Evolutionary conservation across 2,329 filamentous ascomycete genomes (phyloP), one percentile per base, ranked within the genome.

Genomic region (Aureobasidium melanogenum): DNA sequence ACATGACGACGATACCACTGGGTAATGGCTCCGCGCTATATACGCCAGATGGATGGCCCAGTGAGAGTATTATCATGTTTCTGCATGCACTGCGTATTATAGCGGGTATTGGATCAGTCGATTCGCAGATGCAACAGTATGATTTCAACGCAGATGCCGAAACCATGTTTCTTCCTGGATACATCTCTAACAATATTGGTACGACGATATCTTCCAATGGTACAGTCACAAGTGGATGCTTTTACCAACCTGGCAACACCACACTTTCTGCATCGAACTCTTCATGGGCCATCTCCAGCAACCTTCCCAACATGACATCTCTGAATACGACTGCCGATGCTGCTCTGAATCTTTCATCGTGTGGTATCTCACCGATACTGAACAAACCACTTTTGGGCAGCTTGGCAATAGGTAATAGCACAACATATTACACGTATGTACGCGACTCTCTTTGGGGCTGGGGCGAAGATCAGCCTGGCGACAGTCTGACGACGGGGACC

Each of bases 11-110:
- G 3, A 19, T 47, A 19, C 43, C 56, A 10, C 17, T 52, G 8
- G n/a, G 8, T 17, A 17, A 54, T n/a, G 66, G 71, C 3, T 74
- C 76, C 19, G 66, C 71, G 8, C 46, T 68, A 2, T 76, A 75
- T 22, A 86, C 84, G 0, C 68, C 75, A 0, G 77, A 85, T 70
- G 85, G 85, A 12, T 88, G 85, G 85, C 85, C 85, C 0, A 81
- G 79, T n/a, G 80, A 83, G 65, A 76, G 78, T 22, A 84, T 79
- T 65, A 71, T 86, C 36, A 82, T 84, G 65, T 77, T 86, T 47
- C 74, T 76, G 1, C 73, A 77, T 50, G 75, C 76, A n/a, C 79
- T 79, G 64, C 76, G 85, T 34, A 66, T 87, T 2, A 67, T 88
- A 2, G 69, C 82, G 9, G 77, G 79, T 39, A 84, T 82, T 68